Base-by-base conservation (phyloP, 768 basidiomycete species). In the Pisolithus microcarpus region DNA sequence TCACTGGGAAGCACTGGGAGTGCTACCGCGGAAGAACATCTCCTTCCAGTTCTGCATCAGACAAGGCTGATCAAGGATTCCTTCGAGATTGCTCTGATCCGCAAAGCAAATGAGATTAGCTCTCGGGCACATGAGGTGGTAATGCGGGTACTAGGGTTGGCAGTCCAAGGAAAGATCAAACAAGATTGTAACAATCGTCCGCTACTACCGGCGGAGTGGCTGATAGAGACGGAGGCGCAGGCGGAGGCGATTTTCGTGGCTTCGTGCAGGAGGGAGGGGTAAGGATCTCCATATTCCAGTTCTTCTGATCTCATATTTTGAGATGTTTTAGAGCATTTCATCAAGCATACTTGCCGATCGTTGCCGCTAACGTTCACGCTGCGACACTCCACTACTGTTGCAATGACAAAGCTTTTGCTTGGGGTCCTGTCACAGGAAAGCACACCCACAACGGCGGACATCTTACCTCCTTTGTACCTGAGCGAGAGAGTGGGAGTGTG, bases 321-420 rank as follows among this genome's bases (percentile, higher is more conserved):
- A 18, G 36, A 31, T 40, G 36, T 40, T 52, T 9, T 46, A 94
- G 92, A 16, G 75, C 92, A 1, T 76, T 82, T 10, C 87, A 87
- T 47, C 91, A 94, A 69, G 91, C 93, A 0, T 97, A 98, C 67
- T 75, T 89, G 7, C 93, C 95, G 1, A 96, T 96, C 48, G 88
- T 93, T 2, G 95, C 95, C 1, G 84, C 87, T 0, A 86, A 91
- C 0, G 81, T 80, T 2, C 79, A 91, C 18, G 92, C 93, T 4
- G 85, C 91, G 1, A 96, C 91, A 0, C 72, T 98, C 4, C 94
- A 97, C 62, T 97, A 97, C 67, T 92, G 92, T 60, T 93, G 91
- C 71, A 96, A 95, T 61, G 89, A 93, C 63, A 79, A 78, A 52
- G 84, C 82, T 43, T 90, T 91, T 61, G 83, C 86, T 1, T 91